These are phyloP conservation scores for Adiantum capillusveneris DNA, from an alignment of 75 land plant genomes.

Conservation along the genomic window DNA sequence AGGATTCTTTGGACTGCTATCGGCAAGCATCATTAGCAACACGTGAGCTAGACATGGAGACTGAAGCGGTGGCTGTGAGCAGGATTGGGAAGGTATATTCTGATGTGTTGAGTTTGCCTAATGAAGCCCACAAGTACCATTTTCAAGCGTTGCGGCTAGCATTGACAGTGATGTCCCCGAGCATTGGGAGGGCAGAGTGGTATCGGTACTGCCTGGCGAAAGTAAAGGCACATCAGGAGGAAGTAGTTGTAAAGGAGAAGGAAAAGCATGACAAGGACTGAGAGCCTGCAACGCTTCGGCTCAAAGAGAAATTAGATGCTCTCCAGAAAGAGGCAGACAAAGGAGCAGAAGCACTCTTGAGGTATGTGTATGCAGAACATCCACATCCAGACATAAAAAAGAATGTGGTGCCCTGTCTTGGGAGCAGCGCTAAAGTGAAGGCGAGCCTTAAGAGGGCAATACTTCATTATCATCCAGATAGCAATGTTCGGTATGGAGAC, in stretches of 20 bases:
- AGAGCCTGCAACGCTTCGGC: background rate
- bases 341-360: conserved; percentile 8
- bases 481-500: conserved; percentile 5
- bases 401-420: background rate
- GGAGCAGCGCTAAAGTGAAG: background rate
- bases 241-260: background rate
- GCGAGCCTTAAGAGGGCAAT: conserved; percentile 10
- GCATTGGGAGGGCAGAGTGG: conserved; percentile 7
- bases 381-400: conserved; percentile 4
- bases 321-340: background rate
- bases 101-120: background rate
- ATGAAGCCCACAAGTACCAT: conserved; percentile 5
- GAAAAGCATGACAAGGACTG: background rate
- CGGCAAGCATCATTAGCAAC: background rate
- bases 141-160: conserved; percentile 5
- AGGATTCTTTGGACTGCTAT: conserved; percentile 14
- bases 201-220: conserved; percentile 7
- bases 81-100: conserved; percentile 11
- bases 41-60: conserved; percentile 8
- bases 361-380: conserved; percentile 2
- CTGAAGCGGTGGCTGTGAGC: conserved; percentile 4
- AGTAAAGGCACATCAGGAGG: conserved; percentile 7
- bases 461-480: conserved; percentile 14
- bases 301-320: background rate
- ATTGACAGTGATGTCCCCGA: conserved; percentile 5